Base-by-base conservation (phyloP, 768 basidiomycete species). In the Leccinum obscurum region DNA sequence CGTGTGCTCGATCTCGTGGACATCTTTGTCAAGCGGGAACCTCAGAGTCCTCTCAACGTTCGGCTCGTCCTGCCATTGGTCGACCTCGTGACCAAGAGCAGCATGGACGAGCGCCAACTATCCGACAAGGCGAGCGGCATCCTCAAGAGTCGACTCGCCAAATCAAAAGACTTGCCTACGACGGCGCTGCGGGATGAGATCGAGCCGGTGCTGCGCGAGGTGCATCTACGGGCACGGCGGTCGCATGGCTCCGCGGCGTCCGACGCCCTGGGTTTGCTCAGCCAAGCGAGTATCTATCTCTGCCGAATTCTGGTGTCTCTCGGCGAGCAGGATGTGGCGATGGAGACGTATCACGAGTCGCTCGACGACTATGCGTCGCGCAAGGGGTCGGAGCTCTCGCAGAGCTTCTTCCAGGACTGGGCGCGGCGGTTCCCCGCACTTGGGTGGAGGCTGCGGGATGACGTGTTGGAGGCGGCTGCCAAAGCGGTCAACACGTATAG, bases 1-100 rank as follows among this genome's bases (percentile, higher is more conserved):
- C 88, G 95, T 13, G 90, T 97, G 30, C 86, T 99, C 30, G 96
- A 98, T 73, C 83, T 99, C n/a, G 82, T 98, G 59, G 95, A 98
- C 56, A 85, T 83, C 24, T 95, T 87, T 76, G 75, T 90, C 64
- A 90, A 85, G 71, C 88, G 85, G 67, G 89, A 93, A 65, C 82
- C 90, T 2, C 78, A 85, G n/a, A 96, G 83, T 70, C 80, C 87
- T 0, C 80, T 88, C 57, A 75, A 86, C 55, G 67, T 92, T 41
- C 85, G 82, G 41, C 77, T 92, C 52, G 79, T 97, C 63, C 64
- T 87, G 3, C 91, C 95, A 9, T 79, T 99, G 37, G 77, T 95
- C 59, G 87, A 90, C 55, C 81, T 98, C 51, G 81, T 89, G 53
- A 80, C 84, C 50, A 80, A 81, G 56, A 83, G 85, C 34, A 79